A percentile compares a stretch with the other conserved stretches of the same genome.
Conservation (phyloP, 1,284 basidiomycete species). For the Sphagnurus paluster region DNA sequence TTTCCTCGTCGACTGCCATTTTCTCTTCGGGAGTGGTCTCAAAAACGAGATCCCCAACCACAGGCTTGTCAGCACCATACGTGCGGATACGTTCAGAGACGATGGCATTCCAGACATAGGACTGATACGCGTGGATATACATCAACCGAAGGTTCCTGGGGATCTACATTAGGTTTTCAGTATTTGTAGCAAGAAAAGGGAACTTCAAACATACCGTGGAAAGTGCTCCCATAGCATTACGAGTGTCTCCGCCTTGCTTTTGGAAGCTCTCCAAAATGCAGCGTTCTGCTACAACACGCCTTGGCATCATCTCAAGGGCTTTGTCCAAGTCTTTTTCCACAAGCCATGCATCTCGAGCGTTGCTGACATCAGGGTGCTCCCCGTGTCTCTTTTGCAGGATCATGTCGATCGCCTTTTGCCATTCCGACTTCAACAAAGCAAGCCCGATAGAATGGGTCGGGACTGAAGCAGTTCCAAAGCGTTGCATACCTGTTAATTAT, state of each 20-base stretch:
- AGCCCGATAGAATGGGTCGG: conserved; percentile 95
- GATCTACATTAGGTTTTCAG: conserved; percentile 56
- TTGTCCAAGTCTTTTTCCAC: conserved; percentile 75
- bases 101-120: conserved; percentile 97
- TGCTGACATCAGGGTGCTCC: conserved; percentile 85
- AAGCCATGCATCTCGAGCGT: conserved; percentile 82
- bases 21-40: conserved; percentile 44
- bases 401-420: conserved; percentile 84
- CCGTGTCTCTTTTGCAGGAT: conserved; percentile 83
- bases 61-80: conserved; percentile 74
- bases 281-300: conserved; percentile 89
- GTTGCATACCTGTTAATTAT: conserved; percentile 81
- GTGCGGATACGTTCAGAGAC: conserved; percentile 88
- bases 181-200: conserved; percentile 4
- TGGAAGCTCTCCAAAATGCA: conserved; percentile 90
- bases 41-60: conserved; percentile 88
- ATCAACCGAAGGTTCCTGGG: conserved; percentile 94
- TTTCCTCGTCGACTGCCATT: conserved; percentile 38
- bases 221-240: conserved; percentile 85
- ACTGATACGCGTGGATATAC: conserved; percentile 99
- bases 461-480: conserved; percentile 95
- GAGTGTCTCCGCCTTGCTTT: conserved; percentile 73
- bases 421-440: conserved; percentile 85
- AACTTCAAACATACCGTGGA: conserved; percentile 55
- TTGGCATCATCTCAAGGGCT: conserved; percentile 82